These are phyloP conservation scores for Calonectria pteridis DNA, from an alignment of 2,329 filamentous ascomycete species.

Conservation along the genomic window DNA sequence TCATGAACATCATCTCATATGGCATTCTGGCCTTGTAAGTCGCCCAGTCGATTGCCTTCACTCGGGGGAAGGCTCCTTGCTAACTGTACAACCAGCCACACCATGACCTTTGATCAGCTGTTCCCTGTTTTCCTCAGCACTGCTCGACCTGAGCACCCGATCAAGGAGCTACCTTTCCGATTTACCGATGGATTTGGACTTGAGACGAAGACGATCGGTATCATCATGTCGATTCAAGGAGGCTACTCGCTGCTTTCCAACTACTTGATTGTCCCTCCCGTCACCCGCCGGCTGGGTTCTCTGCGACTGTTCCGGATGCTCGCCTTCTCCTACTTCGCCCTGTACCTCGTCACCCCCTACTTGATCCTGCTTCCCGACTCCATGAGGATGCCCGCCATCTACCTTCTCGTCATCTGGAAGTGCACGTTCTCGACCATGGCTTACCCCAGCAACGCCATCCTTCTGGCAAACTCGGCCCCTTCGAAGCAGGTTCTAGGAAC, in stretches of 20 bases:
- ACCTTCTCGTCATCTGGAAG: constrained; percentile 86
- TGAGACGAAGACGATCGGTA: constrained; percentile 84
- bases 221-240: constrained; percentile 90
- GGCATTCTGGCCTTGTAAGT: constrained; percentile 96
- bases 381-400: constrained; percentile 80
- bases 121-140: constrained; percentile 93
- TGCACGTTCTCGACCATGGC: constrained; percentile 92
- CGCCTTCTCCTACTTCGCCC: constrained; percentile 84
- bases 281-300: constrained; percentile 81
- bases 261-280: constrained; percentile 83
- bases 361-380: constrained; percentile 83
- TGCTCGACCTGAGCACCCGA: constrained; percentile 62
- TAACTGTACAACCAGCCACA: constrained; percentile 74
- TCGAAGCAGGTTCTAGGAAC: constrained; percentile 88
- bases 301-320: constrained; percentile 86
- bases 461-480: constrained; percentile 89
- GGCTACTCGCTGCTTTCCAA: constrained; percentile 90
- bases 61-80: background rate
- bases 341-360: constrained; percentile 92
- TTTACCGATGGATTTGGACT: constrained; percentile 91
- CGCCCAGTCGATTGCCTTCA: too few species aligned
- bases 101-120: constrained; percentile 95
- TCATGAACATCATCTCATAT: constrained; percentile 89
- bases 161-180: constrained; percentile 79
- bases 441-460: constrained; percentile 90